Conservation (phyloP, 345 rosid species). For the Leavenworthia alabamica region DNA sequence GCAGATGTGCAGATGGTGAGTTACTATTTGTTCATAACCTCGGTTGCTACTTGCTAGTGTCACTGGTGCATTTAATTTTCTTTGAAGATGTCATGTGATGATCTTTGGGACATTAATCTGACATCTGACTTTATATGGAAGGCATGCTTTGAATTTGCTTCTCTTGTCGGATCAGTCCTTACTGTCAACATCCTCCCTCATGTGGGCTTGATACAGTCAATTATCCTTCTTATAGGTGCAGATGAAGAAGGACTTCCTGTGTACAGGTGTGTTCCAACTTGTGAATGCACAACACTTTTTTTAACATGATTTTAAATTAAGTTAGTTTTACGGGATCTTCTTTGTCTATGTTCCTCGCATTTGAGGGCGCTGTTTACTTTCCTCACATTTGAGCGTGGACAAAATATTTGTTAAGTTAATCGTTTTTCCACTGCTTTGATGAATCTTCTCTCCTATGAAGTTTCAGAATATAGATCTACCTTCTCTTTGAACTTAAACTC, state of each 20-base stretch:
- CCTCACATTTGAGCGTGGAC: no score
- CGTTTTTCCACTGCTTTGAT: background rate
- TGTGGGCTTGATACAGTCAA: conserved; percentile 62
- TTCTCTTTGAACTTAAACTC: conserved; percentile 14
- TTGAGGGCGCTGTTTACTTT: no score
- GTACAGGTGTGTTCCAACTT: conserved; percentile 55
- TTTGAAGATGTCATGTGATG: conserved; percentile 21
- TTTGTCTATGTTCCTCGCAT: background rate
- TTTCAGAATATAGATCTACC: conserved; percentile 6
- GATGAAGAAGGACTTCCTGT: conserved; percentile 59
- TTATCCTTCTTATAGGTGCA: conserved; percentile 57
- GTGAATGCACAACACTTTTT: background rate
- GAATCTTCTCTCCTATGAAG: background rate
- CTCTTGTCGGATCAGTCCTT: conserved; percentile 57
- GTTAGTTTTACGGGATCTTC: background rate
- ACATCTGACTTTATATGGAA: conserved; percentile 48
- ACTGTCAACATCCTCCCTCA: conserved; percentile 61
- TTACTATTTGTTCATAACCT: conserved; percentile 9
- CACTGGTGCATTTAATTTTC: conserved; percentile 23
- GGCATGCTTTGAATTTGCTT: conserved; percentile 92
- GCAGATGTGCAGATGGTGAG: conserved; percentile 89
- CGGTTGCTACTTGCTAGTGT: conserved; percentile 4
- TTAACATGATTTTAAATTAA: conserved; percentile 10
- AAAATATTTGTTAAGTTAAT: background rate
- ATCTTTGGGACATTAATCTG: conserved; percentile 39